Conservation (phyloP, 768 basidiomycete species). For the Podaxis carcinomalis region DNA sequence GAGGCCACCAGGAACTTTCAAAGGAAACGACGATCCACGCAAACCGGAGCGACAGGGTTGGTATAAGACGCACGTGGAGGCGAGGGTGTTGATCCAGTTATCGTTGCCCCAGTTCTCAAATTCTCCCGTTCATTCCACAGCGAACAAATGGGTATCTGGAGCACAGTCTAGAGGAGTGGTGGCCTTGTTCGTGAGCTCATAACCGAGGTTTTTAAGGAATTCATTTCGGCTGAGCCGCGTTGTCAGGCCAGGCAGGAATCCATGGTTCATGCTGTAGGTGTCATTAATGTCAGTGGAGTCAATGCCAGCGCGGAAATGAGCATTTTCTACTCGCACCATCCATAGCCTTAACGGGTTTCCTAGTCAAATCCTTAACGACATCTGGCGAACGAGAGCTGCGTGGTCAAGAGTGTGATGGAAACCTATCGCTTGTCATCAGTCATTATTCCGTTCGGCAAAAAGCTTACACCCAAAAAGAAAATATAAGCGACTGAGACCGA, state of each 20-base stretch:
- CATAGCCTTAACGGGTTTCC: background rate
- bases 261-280: background rate
- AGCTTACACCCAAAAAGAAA: background rate
- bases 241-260: background rate
- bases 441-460: background rate
- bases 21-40: background rate
- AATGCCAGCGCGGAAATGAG: background rate
- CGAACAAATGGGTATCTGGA: background rate
- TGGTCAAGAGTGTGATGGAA: background rate
- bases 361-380: background rate
- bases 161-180: background rate
- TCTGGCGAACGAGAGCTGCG: background rate
- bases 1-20: background rate
- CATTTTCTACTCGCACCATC: background rate
- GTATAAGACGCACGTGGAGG: background rate
- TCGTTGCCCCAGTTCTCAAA: background rate
- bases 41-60: background rate
- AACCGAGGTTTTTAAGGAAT: background rate
- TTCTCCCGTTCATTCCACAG: background rate
- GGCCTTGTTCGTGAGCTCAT: background rate
- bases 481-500: background rate
- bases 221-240: background rate
- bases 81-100: background rate
- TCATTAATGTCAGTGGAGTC: background rate
- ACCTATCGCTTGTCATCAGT: background rate